Evolutionary conservation across 2,329 filamentous ascomycete species (phyloP).

Genomic region (Fusarium vanettenii): DNA sequence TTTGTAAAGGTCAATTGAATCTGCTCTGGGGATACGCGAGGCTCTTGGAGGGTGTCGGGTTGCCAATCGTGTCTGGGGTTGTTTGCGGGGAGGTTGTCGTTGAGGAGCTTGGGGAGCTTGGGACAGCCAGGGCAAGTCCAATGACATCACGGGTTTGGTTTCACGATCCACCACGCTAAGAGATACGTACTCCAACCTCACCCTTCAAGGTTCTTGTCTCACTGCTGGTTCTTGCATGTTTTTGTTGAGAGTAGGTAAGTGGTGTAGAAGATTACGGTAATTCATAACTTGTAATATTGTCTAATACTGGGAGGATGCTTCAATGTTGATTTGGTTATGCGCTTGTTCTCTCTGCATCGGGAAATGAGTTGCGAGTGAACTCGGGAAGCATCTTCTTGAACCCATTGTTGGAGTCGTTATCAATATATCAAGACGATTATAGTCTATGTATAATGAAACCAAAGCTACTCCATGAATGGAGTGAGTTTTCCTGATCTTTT

Average conservation of each 20-base stretch:
- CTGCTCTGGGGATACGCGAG: neutral
- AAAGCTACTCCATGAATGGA: no score
- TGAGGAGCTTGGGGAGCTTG: slow-evolving; percentile 4
- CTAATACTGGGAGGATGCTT: neutral
- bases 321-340: neutral
- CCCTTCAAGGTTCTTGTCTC: neutral
- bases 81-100: slow-evolving; percentile 6
- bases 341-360: neutral
- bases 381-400: neutral
- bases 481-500: neutral
- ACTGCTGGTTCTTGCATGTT: neutral
- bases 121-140: neutral
- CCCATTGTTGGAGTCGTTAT: neutral
- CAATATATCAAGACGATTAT: neutral
- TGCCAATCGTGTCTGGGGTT: slow-evolving; percentile 26
- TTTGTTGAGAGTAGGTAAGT: neutral
- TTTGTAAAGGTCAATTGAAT: slow-evolving; percentile 2
- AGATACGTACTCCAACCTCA: neutral
- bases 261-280: neutral
- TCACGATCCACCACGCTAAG: slow-evolving; percentile 22
- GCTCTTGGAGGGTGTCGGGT: slow-evolving; percentile 6
- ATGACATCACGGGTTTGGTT: slow-evolving; percentile 40
- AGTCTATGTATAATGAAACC: neutral
- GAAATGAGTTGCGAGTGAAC: neutral
- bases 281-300: no score